These are phyloP conservation scores for Phytophthora constricta DNA, from an alignment of 352 stramenopile genomes.

Conservation along the genomic window DNA sequence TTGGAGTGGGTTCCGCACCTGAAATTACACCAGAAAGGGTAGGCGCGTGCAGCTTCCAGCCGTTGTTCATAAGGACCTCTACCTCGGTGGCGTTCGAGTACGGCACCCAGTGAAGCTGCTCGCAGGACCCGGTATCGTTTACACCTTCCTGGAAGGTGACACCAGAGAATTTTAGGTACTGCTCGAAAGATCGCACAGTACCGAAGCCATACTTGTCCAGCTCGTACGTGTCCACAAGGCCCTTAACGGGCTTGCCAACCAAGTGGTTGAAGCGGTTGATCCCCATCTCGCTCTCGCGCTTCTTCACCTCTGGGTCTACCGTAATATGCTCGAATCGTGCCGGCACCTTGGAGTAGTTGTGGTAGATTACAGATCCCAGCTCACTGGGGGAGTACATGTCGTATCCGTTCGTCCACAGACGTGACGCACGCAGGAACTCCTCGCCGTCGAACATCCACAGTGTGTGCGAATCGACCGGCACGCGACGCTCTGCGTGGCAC, in stretches of 20 bases:
- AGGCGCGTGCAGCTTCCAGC: constrained; percentile 52
- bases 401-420: constrained; percentile 72
- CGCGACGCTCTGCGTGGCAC: constrained; percentile 80
- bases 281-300: constrained; percentile 58
- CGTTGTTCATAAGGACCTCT: constrained; percentile 52
- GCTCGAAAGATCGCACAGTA: constrained; percentile 56
- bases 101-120: constrained; percentile 76
- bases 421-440: constrained; percentile 69
- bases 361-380: constrained; percentile 69
- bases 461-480: constrained; percentile 80
- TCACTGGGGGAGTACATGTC: constrained; percentile 74
- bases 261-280: constrained; percentile 66
- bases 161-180: constrained; percentile 68
- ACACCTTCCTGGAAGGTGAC: constrained; percentile 55
- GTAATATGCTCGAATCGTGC: constrained; percentile 65
- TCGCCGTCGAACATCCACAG: constrained; percentile 83
- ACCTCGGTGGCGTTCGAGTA: constrained; percentile 63
- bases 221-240: constrained; percentile 63
- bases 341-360: constrained; percentile 80
- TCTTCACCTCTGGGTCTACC: constrained; percentile 50
- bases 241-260: constrained; percentile 65
- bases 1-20: constrained; percentile 17
- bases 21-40: not conserved
- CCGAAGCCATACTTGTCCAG: constrained; percentile 69
- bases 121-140: constrained; percentile 66